These are phyloP conservation scores for Tagetes patula DNA, from an alignment of 129 eudicot species.

Conservation along the genomic window DNA sequence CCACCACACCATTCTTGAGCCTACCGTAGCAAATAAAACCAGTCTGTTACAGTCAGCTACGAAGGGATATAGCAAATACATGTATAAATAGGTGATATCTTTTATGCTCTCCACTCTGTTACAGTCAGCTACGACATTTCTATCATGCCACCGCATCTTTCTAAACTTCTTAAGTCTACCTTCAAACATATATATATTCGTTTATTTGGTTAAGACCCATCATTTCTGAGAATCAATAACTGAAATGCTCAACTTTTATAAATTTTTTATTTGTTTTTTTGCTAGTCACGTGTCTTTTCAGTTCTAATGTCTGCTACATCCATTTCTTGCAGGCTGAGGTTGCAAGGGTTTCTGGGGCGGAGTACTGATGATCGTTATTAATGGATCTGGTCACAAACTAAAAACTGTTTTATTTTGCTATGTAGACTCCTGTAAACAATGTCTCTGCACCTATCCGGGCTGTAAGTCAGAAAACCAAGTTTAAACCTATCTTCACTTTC, in stretches of 20 bases:
- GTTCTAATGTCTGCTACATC: conserved; percentile 2
- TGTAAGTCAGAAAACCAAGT: conserved; percentile 18
- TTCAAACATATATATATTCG: too few relatives aligned
- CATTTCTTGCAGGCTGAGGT: conserved; percentile 36
- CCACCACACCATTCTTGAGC: not conserved
- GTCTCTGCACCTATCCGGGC: conserved; percentile 1
- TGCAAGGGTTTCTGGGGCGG: conserved; percentile 39
- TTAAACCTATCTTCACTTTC: not conserved
- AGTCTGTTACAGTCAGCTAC: not conserved
- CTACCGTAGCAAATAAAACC: not conserved
- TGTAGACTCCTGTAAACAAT: too few relatives aligned
- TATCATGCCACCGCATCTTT: too few relatives aligned
- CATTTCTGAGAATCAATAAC: not conserved
- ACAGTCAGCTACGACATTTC: not conserved
- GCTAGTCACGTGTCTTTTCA: not conserved
- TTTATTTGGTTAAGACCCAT: conserved; percentile 1
- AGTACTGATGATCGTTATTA: conserved; percentile 22
- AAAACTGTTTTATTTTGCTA: conserved; percentile 8
- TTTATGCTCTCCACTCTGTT: not conserved
- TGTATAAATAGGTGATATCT: not conserved
- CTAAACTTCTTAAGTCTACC: not conserved
- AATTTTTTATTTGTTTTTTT: not conserved
- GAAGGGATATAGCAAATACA: not conserved
- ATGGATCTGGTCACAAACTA: not conserved
- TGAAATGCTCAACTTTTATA: not conserved